Base-by-base conservation (phyloP, 805 yeast genomes). In the Metschnikowia rubicola region DNA sequence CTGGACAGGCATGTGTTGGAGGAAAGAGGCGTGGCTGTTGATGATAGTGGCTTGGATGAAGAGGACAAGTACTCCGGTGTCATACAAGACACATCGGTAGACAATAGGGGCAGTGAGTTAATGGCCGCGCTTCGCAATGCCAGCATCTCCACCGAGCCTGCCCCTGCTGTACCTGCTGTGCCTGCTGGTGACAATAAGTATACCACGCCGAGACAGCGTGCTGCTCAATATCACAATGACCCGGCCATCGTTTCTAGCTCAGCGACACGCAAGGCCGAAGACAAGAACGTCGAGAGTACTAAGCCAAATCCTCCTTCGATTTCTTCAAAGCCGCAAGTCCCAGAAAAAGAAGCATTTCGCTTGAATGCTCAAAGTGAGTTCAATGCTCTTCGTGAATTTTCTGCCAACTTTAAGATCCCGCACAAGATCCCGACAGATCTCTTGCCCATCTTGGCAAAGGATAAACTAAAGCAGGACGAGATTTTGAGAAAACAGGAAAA, bases 51-150 rank as follows among this genome's bases (percentile, higher is more conserved):
- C 13, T 55, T 88, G 56, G 98, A 94, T 66, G 99, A 94, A 69
- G 99, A 94, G 66, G 97, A 91, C 65, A 87, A 87, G 66, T 94
- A 91, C 62, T 89, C 97, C 4, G 97, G 97, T 42, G 99, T 56
- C 15, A 40, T 43, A 28, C 47, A 43, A 19, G 58, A 50, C 12
- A 31, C 35, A 8, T 19, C 43, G 8, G 46, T 90, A 38, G 83
- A 78, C 48, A 79, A 94, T 59, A 73, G 81, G 47, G 79, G 78
- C 28, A 70, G 65, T 39, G 78, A 73, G 45, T 65, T 75, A 47
- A 72, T 74, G 75, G 79, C 78, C 4, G 74, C 78, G 7, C 67
- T 75, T 40, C 67, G 64, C 52, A 63, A 61, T 17, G 64, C 67
- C 13, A 59, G 56, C 33, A 53, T 66, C 12, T 54, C 66, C 8